A percentile compares a stretch with the other conserved stretches of the same genome.
Conservation (phyloP, 805 yeast species). For the Ogataea saltuana region DNA sequence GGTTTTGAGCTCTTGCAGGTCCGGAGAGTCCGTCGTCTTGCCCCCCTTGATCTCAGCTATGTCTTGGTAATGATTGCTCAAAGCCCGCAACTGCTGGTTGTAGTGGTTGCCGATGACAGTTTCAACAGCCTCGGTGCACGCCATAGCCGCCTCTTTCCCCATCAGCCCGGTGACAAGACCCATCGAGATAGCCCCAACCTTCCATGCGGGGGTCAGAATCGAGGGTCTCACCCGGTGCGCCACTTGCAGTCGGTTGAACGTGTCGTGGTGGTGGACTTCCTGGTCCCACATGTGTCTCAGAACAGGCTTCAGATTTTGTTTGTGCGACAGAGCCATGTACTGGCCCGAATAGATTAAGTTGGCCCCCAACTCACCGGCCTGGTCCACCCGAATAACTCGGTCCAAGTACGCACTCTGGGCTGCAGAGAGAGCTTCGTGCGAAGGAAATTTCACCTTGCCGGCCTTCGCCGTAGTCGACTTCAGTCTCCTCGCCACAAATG, state of each 20-base stretch:
- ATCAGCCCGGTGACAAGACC: slow-evolving; percentile 85
- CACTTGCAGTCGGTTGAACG: slow-evolving; percentile 77
- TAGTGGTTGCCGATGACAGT: slow-evolving; percentile 97
- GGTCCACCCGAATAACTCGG: slow-evolving; percentile 85
- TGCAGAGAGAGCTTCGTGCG: slow-evolving; percentile 32
- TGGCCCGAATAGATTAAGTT: slow-evolving; percentile 92
- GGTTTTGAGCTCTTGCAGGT: slow-evolving; percentile 56
- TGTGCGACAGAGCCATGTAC: slow-evolving; percentile 66
- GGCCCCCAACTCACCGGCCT: slow-evolving; percentile 98
- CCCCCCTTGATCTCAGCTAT: slow-evolving; percentile 37
- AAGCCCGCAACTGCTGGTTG: slow-evolving; percentile 80
- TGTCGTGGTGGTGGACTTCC: slow-evolving; percentile 85
- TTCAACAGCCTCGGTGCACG: slow-evolving; percentile 98
- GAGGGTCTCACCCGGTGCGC: slow-evolving; percentile 88
- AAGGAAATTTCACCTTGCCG: slow-evolving; percentile 16
- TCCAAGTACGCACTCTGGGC: slow-evolving; percentile 75
- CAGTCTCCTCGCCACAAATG: slow-evolving; percentile 16
- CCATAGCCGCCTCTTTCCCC: slow-evolving; percentile 98
- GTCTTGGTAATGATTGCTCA: slow-evolving; percentile 65
- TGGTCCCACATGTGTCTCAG: slow-evolving; percentile 98
- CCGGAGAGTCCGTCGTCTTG: slow-evolving; percentile 44
- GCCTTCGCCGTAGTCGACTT: slow-evolving; percentile 22
- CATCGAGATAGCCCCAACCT: slow-evolving; percentile 80
- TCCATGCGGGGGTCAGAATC: slow-evolving; percentile 90
- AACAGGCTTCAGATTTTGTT: slow-evolving; percentile 76